A percentile compares a stretch with the other conserved stretches of the same genome.
Evolutionary conservation across 441 rosid species (phyloP).

Genomic region (Populus trichocarpa): DNA sequence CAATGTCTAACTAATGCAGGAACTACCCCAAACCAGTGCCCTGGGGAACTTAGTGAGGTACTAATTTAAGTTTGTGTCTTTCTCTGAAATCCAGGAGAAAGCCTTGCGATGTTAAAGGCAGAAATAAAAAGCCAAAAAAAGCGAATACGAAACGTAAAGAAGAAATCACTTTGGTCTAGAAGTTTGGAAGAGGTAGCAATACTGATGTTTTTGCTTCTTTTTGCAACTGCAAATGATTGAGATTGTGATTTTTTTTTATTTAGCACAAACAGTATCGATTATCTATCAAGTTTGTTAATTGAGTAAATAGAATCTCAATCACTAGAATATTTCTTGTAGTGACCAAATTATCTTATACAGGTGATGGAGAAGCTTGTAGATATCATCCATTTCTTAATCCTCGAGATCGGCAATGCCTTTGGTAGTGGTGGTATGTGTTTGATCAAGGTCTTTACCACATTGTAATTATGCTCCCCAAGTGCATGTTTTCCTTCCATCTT

Average conservation of each 20-base stretch:
- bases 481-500: not conserved
- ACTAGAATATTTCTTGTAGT: not conserved
- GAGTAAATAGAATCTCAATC: not conserved
- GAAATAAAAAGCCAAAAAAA: constrained; percentile 86
- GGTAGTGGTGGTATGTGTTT: constrained; percentile 64
- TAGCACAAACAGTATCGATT: not conserved
- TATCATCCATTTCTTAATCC: constrained; percentile 78
- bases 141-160: constrained; percentile 76
- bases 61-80: not conserved
- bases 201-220: not conserved
- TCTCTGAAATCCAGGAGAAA: constrained; percentile 22
- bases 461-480: not conserved
- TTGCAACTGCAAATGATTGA: not conserved
- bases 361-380: constrained; percentile 98
- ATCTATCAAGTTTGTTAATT: not conserved
- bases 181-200: constrained; percentile 88
- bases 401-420: constrained; percentile 76
- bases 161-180: constrained; percentile 94
- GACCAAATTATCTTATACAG: constrained; percentile 32
- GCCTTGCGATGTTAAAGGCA: constrained; percentile 68
- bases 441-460: not conserved
- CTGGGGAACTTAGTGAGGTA: not conserved
- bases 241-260: not conserved
- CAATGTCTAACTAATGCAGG: not conserved
- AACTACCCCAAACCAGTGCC: not conserved